phyloP scores from a whole-genome alignment of 2,329 filamentous ascomycete genomes.

The Endoconidiophora laricicola region DNA sequence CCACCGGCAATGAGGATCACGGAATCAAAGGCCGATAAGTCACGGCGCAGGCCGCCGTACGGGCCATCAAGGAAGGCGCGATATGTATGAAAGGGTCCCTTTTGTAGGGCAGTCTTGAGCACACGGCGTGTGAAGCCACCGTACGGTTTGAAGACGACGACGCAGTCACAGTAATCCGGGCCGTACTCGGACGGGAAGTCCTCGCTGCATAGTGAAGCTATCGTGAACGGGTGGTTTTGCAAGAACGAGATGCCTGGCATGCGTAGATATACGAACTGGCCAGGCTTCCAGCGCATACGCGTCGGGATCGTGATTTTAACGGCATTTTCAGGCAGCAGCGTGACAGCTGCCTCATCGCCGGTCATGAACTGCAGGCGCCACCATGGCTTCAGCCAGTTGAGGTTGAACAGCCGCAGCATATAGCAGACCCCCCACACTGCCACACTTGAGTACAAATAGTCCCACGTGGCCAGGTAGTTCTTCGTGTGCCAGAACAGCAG shows the following conservation, averaged over 20 bases:
- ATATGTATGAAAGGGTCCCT: conserved; percentile 83
- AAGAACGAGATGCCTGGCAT: conserved; percentile 86
- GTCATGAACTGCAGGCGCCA: conserved; percentile 59
- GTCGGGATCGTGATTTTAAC: conserved; percentile 92
- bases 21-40: conserved; percentile 82
- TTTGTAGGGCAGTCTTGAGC: conserved; percentile 64
- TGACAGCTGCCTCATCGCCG: conserved; percentile 80
- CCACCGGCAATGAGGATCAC: conserved; percentile 87
- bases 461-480: conserved; percentile 81
- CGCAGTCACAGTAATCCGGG: conserved; percentile 73
- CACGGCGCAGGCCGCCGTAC: conserved; percentile 84
- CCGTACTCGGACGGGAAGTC: conserved; percentile 89
- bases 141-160: conserved; percentile 81
- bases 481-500: conserved; percentile 93
- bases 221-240: conserved; percentile 91
- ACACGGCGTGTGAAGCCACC: conserved; percentile 78
- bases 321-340: conserved; percentile 80
- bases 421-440: conserved; percentile 68
- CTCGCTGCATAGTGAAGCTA: conserved; percentile 79
- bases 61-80: conserved; percentile 85
- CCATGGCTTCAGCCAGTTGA: conserved; percentile 79
- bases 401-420: conserved; percentile 56
- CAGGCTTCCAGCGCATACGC: conserved; percentile 80
- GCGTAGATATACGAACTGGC: conserved; percentile 85
- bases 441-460: conserved; percentile 68